Evolutionary conservation across 2,329 filamentous ascomycete genomes (phyloP), one percentile per base, ranked within the genome.

Genomic region (Fusarium protoensiforme): DNA sequence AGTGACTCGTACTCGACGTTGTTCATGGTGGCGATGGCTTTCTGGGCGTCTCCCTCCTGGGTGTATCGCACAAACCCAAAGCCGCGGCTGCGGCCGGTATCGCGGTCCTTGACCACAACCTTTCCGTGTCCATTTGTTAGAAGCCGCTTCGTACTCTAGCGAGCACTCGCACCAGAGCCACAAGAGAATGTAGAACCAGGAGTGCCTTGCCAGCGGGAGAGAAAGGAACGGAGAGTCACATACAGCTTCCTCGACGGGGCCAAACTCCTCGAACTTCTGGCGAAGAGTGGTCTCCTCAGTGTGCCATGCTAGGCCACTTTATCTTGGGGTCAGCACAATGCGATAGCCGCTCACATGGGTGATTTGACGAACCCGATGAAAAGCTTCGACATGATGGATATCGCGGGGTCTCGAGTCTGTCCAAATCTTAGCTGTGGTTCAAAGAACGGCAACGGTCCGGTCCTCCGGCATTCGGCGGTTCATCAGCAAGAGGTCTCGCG

Each of bases 91-190:
- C 96, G 94, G 79, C 94, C 94, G 80, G 96, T 98, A 82, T 98
- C 96, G 80, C 95, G 94, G 84, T 99, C 96, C 87, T 98, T 98
- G 79, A 98, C 95, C 77, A 99, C 96, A 72, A 98, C 94, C 96
- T 98, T 71, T 58, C 54, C 59, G 66, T 39, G 38, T 64, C 53
- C 65, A 48, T 64, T 54, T 54, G 63, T 78, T 76, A 78, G 74
- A 70, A 69, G 58, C 61, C 43, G 53, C 39, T 64, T 73, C 57
- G 57, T 57, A 29, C 57, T 60, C 62, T 56, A 72, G 65, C 61
- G 65, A 69, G 65, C 64, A 65, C 66, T 65, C 61, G 56, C 61
- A 67, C 61, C 68, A 72, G 68, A 74, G 64, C 67, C 64, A 72
- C 71, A 74, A 51, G 46, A 53, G 57, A 67, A 46, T 74, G 68